Base-by-base conservation (phyloP, 345 rosid genomes). In the Eucalyptus sideroxylon region DNA sequence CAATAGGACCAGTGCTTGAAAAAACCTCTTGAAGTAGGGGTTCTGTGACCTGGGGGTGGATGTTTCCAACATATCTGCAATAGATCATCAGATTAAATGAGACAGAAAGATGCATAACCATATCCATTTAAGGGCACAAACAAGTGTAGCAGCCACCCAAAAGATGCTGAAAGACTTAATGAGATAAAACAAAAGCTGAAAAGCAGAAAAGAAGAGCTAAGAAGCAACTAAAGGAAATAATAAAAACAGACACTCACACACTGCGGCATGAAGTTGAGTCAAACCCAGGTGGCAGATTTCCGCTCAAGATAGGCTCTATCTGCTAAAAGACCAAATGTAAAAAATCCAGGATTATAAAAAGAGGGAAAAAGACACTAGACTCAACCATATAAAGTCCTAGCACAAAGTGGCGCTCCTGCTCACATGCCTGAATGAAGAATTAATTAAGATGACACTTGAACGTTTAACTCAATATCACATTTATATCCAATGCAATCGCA, bases 201-300 rank as follows among this genome's bases (percentile, higher is more conserved):
- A 87, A 37, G 60, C 86, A 88, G 62, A 90, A 44, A 69, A 88
- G 45, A 88, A 88, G 87, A 87, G 86, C 90, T 88, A 89, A 88
- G 88, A 86, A 89, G 56, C 30, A 2, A 77, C 47, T 77, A 88
- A 86, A 34, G 88, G 62, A 86, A 34, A 27, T 31, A 53, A 86
- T 19, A 51, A 27, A 11, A 27, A 11, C 88, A 90, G 92, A 90
- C 93, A 95, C 97, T 95, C 95, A 95, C 97, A 95, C 95, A 90
- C 97, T 95, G 95, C 97, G 96, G 95, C 97, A 95, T 90, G 96
- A 55, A 90, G 95, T 93, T 82, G 97, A 90, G 94, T 95, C 96
- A 91, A 95, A 95, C 92, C 96, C 95, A 88, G 96, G 96, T 92
- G 97, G 97, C 94, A 95, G 95, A 93, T 95, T 95, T 93, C 97